Conservation (phyloP, 1,284 basidiomycete genomes). For the Schizophyllum commune region DNA sequence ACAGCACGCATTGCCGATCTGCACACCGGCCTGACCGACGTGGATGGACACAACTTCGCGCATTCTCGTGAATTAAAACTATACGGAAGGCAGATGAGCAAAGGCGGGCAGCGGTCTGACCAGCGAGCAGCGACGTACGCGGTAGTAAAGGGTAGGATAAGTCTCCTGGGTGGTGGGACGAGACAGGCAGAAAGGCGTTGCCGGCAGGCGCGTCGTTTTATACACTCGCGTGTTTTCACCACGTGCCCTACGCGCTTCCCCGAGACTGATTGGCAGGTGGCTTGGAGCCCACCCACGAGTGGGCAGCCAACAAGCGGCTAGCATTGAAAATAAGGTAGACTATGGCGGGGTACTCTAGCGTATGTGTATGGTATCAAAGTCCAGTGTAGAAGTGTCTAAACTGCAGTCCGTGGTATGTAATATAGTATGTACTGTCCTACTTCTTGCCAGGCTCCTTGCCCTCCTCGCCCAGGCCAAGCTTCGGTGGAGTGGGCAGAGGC, state of each 20-base stretch:
- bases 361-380: neutral
- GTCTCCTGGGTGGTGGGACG: neutral
- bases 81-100: neutral
- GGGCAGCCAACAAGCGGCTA: neutral
- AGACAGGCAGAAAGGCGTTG: neutral
- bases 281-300: neutral
- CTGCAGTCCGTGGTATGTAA: neutral
- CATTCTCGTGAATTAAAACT: constrained; percentile 35
- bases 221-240: neutral
- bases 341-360: neutral
- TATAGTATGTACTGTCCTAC: neutral
- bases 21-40: constrained; percentile 91
- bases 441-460: neutral
- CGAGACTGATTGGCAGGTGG: too few relatives aligned
- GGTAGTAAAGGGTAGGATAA: neutral
- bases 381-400: neutral
- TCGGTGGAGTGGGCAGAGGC: neutral
- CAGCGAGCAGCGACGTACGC: neutral
- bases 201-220: neutral
- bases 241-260: neutral
- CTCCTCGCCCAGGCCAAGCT: neutral
- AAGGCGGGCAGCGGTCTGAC: neutral
- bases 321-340: neutral
- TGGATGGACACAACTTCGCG: constrained; percentile 91
- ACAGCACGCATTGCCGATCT: constrained; percentile 95